Evolutionary conservation across 495 filamentous ascomycete species (phyloP).

Genomic region (Neurospora africana): DNA sequence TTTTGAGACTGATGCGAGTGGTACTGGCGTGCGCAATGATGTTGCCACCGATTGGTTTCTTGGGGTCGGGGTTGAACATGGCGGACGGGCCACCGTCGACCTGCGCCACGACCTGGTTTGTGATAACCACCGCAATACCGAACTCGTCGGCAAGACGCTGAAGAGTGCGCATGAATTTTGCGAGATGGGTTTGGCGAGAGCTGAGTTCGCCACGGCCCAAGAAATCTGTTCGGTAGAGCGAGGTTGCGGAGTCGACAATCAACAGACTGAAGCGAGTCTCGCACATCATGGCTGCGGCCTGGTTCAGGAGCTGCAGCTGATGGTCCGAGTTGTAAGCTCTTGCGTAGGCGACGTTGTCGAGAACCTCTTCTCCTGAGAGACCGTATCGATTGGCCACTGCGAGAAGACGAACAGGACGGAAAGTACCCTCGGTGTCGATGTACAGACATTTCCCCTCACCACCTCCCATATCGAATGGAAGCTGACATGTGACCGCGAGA

Average conservation of each 20-base stretch:
- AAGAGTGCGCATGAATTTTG: slow-evolving; percentile 92
- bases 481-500: slow-evolving; percentile 92
- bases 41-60: slow-evolving; percentile 98
- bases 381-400: slow-evolving; percentile 90
- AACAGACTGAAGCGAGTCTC: slow-evolving; percentile 94
- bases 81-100: slow-evolving; percentile 90
- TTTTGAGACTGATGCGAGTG: slow-evolving; percentile 81
- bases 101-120: slow-evolving; percentile 96
- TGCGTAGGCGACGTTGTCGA: slow-evolving; percentile 97
- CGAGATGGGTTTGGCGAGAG: slow-evolving; percentile 80
- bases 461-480: slow-evolving; percentile 98
- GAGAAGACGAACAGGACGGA: slow-evolving; percentile 81
- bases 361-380: slow-evolving; percentile 87
- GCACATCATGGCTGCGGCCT: slow-evolving; percentile 97
- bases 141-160: slow-evolving; percentile 95
- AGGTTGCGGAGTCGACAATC: slow-evolving; percentile 89
- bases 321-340: slow-evolving; percentile 98
- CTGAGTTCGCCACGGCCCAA: slow-evolving; percentile 87
- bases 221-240: slow-evolving; percentile 93
- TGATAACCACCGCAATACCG: slow-evolving; percentile 96
- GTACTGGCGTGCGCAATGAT: slow-evolving; percentile 97
- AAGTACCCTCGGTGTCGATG: slow-evolving; percentile 97
- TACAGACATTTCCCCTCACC: slow-evolving; percentile 99
- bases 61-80: slow-evolving; percentile 98
- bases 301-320: slow-evolving; percentile 86